These are phyloP conservation scores for Golubevia sp. DNA, from an alignment of 1,284 basidiomycete genomes.

Conservation along the genomic window DNA sequence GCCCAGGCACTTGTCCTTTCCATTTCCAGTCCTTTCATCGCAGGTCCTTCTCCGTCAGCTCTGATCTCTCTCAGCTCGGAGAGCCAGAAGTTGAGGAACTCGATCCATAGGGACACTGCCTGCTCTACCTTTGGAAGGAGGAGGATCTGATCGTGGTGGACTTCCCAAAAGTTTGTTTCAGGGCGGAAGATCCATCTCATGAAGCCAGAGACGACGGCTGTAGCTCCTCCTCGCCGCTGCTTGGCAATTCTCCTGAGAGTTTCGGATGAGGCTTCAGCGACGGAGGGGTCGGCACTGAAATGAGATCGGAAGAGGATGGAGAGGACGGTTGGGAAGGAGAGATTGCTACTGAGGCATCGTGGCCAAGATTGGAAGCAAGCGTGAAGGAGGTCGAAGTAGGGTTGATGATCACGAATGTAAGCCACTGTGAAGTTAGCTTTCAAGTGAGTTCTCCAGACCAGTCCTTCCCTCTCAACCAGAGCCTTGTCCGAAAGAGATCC, in stretches of 20 bases:
- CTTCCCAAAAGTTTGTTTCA: conserved; percentile 71
- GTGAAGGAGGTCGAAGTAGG: conserved; percentile 76
- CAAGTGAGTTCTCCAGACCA: conserved; percentile 67
- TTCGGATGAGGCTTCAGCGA: conserved; percentile 73
- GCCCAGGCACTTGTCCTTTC: conserved; percentile 50
- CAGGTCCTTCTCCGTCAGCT: conserved; percentile 27
- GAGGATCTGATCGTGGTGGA: conserved; percentile 68
- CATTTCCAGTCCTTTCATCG: conserved; percentile 26
- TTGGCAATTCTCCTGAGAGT: conserved; percentile 77
- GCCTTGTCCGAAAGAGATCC: conserved; percentile 67
- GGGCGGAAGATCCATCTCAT: conserved; percentile 79
- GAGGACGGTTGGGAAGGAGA: conserved; percentile 70
- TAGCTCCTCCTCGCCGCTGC: conserved; percentile 67
- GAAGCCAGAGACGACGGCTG: conserved; percentile 73
- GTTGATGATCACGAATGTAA: conserved; percentile 68
- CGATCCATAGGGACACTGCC: conserved; percentile 76
- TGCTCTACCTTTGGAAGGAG: conserved; percentile 70
- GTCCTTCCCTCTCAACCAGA: conserved; percentile 63
- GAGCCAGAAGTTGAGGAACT: conserved; percentile 74
- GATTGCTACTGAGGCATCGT: conserved; percentile 68
- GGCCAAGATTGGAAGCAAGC: conserved; percentile 86
- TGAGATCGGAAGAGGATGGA: conserved; percentile 81
- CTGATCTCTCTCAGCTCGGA: conserved; percentile 63
- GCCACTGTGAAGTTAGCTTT: conserved; percentile 70
- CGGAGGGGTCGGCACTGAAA: conserved; percentile 75